phyloP scores from a whole-genome alignment of 148 eudicot genomes.

The Mesembryanthemum crystallinum region DNA sequence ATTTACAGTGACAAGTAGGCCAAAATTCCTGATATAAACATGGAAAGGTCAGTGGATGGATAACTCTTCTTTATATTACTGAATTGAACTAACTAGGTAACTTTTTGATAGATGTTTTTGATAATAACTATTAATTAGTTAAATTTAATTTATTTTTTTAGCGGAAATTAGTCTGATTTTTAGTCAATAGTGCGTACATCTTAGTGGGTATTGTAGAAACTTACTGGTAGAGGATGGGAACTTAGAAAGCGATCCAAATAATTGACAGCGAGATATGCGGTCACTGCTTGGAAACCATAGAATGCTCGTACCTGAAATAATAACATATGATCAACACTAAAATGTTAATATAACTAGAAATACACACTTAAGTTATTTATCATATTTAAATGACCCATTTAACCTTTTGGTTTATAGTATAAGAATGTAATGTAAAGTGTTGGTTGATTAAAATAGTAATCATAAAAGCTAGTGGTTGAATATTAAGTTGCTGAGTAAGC shows the following conservation, averaged over 20 bases:
- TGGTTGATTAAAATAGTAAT: no score
- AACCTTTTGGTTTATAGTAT: no score
- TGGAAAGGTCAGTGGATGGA: conserved; percentile 1
- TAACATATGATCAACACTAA: background rate
- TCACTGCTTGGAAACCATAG: conserved; percentile 74
- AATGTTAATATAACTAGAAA: background rate
- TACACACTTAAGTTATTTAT: no score
- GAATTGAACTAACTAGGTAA: background rate
- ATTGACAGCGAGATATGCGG: conserved; percentile 82
- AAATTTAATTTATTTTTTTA: no score
- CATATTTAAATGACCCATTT: no score
- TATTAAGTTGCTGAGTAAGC: no score
- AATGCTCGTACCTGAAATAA: conserved; percentile 52
- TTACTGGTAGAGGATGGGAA: conserved; percentile 67
- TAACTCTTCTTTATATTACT: background rate
- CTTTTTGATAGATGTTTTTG: background rate
- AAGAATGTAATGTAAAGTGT: no score
- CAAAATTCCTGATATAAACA: background rate
- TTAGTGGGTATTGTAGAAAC: no score
- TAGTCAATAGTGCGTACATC: no score
- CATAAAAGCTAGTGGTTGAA: no score
- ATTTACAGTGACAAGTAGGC: conserved; percentile 5
- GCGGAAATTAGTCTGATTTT: no score
- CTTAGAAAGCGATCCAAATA: conserved; percentile 78
- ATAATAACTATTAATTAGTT: no score